Conservation (phyloP, 805 yeast species). For the Candida tallmaniae region DNA sequence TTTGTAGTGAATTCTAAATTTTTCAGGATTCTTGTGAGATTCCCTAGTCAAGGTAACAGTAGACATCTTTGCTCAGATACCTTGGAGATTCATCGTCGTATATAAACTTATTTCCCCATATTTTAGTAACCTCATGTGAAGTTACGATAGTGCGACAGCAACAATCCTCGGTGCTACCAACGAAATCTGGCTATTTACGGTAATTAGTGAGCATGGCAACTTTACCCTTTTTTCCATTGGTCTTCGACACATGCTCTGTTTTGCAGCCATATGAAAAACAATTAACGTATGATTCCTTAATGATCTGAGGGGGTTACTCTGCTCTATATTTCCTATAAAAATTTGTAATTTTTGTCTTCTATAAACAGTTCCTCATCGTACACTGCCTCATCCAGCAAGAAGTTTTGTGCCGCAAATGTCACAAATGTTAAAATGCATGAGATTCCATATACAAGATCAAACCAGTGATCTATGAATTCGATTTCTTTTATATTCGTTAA, state of each 20-base stretch:
- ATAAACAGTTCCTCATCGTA: slow-evolving; percentile 8
- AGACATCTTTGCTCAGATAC: too few species aligned
- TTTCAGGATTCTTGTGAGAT: slow-evolving; percentile 29
- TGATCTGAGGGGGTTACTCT: too few species aligned
- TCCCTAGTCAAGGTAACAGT: slow-evolving; percentile 22
- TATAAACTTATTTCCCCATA: too few species aligned
- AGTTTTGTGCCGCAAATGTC: slow-evolving; percentile 2
- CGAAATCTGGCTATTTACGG: too few species aligned
- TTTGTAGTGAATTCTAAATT: slow-evolving; percentile 24
- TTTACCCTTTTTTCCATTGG: too few species aligned
- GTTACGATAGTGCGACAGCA: background rate
- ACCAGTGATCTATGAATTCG: slow-evolving; percentile 48
- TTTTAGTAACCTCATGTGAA: background rate
- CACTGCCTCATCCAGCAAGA: background rate
- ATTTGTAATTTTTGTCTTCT: slow-evolving; percentile 6
- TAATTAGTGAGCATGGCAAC: too few species aligned
- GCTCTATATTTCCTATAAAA: slow-evolving; percentile 3
- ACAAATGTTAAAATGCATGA: slow-evolving; percentile 33
- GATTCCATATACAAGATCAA: slow-evolving; percentile 46
- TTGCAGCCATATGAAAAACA: too few species aligned
- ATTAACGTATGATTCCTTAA: too few species aligned
- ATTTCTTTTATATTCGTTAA: slow-evolving; percentile 27
- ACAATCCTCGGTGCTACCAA: background rate
- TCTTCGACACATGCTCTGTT: too few species aligned
- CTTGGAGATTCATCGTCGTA: too few species aligned